Evolutionary conservation across 306 rosid genomes (phyloP).

Genomic region (Trifolium fragiferum): DNA sequence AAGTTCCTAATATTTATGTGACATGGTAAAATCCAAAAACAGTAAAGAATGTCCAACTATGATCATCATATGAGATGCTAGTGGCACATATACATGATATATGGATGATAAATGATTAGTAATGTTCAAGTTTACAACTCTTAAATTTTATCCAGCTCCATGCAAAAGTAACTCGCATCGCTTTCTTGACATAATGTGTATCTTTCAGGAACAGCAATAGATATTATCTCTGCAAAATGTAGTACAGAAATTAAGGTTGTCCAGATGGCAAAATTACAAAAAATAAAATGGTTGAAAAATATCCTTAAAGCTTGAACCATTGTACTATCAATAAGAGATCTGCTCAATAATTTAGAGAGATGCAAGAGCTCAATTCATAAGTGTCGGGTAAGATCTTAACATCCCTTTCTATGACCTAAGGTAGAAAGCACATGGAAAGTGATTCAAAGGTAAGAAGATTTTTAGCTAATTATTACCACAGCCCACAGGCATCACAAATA

Average conservation of each 20-base stretch:
- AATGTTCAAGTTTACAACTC: constrained; percentile 12
- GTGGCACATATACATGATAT: background rate
- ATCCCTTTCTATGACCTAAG: background rate
- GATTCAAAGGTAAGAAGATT: background rate
- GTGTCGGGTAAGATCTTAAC: background rate
- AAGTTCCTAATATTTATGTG: background rate
- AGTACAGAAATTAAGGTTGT: constrained; percentile 22
- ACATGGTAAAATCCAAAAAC: background rate
- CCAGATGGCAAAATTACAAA: constrained; percentile 32
- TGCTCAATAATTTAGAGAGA: constrained; percentile 2
- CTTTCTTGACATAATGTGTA: constrained; percentile 14
- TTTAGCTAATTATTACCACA: background rate
- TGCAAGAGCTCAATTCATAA: background rate
- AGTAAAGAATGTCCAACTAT: background rate
- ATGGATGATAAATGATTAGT: background rate
- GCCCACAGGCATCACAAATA: background rate
- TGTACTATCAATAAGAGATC: constrained; percentile 13
- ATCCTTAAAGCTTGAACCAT: constrained; percentile 29
- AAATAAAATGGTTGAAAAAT: background rate
- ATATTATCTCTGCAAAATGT: constrained; percentile 29
- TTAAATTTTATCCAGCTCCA: background rate
- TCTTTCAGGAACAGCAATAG: constrained; percentile 27
- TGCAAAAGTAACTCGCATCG: background rate
- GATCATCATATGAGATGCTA: background rate
- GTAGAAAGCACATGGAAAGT: constrained; percentile 15